A percentile compares a stretch with the other conserved stretches of the same genome.
These are phyloP conservation scores for Trypanosoma cruzi DNA, from an alignment of 208 protist species.

Conservation along the genomic window DNA sequence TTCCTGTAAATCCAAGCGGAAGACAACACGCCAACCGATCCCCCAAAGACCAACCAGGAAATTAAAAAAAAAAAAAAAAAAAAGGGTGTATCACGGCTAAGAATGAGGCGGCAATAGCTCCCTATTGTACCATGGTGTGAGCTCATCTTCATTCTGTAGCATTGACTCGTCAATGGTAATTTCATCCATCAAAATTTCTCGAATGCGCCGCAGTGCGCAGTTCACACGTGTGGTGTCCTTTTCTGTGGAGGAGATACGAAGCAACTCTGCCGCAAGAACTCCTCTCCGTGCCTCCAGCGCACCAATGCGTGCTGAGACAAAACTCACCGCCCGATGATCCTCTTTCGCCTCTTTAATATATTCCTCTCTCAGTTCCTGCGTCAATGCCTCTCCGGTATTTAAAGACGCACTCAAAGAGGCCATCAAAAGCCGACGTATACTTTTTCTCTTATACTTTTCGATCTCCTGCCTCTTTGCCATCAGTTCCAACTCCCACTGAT, in stretches of 20 bases:
- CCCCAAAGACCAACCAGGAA: too few relatives aligned
- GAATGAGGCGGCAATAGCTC: not conserved
- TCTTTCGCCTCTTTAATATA: slow-evolving; percentile 28
- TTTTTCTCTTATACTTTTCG: slow-evolving; percentile 44
- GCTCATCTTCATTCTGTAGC: slow-evolving; percentile 7
- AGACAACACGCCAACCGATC: too few relatives aligned
- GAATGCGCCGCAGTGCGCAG: slow-evolving; percentile 7
- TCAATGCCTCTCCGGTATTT: not conserved
- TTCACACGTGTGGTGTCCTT: slow-evolving; percentile 7
- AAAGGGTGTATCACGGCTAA: not conserved
- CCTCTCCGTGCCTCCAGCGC: slow-evolving; percentile 43
- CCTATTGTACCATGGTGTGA: not conserved
- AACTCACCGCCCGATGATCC: slow-evolving; percentile 38
- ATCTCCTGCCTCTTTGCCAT: slow-evolving; percentile 59
- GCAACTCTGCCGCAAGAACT: slow-evolving; percentile 35
- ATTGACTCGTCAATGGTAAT: slow-evolving; percentile 28
- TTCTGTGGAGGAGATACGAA: slow-evolving; percentile 10
- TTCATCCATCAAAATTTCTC: slow-evolving; percentile 26
- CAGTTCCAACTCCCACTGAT: slow-evolving; percentile 42
- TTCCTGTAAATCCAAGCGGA: too few relatives aligned
- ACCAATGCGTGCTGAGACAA: slow-evolving; percentile 45
- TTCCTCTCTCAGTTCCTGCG: slow-evolving; percentile 4
- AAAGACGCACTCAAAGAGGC: slow-evolving; percentile 23
- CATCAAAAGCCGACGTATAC: slow-evolving; percentile 37
- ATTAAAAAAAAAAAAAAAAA: slow-evolving; percentile 17